A percentile compares a stretch with the other conserved stretches of the same genome.
Conservation (phyloP, 352 stramenopile genomes). For the Albugo laibachii region DNA sequence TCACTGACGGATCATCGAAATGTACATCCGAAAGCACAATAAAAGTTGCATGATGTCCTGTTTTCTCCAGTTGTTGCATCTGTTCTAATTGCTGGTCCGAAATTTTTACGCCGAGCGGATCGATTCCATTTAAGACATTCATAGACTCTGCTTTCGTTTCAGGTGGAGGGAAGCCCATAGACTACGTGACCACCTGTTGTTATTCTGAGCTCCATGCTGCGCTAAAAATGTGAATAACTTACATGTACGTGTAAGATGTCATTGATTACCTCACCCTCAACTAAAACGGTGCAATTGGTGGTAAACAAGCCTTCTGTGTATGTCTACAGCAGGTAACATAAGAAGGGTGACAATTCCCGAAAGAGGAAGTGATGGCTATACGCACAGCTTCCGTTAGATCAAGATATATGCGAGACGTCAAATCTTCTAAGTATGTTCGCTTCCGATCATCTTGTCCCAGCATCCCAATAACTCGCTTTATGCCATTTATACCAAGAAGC, state of each 20-base stretch:
- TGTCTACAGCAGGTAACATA: constrained; percentile 9
- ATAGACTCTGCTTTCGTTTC: constrained; percentile 69
- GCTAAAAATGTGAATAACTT: constrained; percentile 3
- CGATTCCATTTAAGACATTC: constrained; percentile 42
- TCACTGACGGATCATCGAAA: constrained; percentile 80
- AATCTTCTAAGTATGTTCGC: constrained; percentile 57
- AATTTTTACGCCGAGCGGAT: constrained; percentile 69
- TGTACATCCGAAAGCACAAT: constrained; percentile 88
- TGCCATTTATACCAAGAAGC: constrained; percentile 50
- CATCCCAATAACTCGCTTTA: constrained; percentile 70
- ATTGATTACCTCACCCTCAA: constrained; percentile 87
- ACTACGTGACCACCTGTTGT: constrained; percentile 14
- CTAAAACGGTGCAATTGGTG: constrained; percentile 83
- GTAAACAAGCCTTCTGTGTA: constrained; percentile 82
- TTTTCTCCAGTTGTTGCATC: constrained; percentile 56
- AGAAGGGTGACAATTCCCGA: constrained; percentile 20
- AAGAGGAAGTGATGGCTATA: no score
- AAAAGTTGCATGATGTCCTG: constrained; percentile 77
- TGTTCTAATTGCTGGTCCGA: constrained; percentile 58
- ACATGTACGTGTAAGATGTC: constrained; percentile 80
- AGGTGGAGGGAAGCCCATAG: constrained; percentile 79
- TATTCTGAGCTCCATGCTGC: not conserved
- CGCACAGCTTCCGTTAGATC: constrained; percentile 43
- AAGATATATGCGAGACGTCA: constrained; percentile 62
- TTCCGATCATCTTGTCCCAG: constrained; percentile 68